Base-by-base conservation (phyloP, 371 early-diverging fungal genomes). In the Encephalitozoon intestinalis region DNA sequence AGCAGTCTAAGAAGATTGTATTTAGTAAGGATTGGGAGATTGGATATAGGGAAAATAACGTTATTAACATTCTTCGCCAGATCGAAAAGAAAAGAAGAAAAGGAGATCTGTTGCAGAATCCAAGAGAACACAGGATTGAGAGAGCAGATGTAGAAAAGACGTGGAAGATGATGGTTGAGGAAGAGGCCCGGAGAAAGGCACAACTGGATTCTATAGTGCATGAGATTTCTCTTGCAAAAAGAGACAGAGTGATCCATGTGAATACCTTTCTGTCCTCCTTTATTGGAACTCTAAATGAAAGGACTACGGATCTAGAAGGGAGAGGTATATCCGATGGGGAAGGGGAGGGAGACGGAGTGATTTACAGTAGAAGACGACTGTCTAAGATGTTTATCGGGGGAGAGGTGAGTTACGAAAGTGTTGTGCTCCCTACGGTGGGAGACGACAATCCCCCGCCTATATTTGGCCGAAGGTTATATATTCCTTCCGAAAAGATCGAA, bases 11-110 rank as follows among this genome's bases (percentile, higher is more conserved):
- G 58, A 58, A 58, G 34, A 34, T 58, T 58, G 58, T 58, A n/a
- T 58, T 58, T 34, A 34, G 34, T 6, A 30, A 34, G n/a, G 58
- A 58, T n/a, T 58, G 58, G 58, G 58, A 58, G 58, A 28, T 58
- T 34, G 58, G 58, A 37, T 58, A 58, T 15, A 30, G 58, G 58
- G 58, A 58, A 18, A 15, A 58, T n/a, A 58, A 58, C n/a, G 21
- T 58, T 30, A 58, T 58, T 15, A 18, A 34, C 3, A 37, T 58
- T n/a, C 34, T 28, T 7, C 30, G 18, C 8, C 30, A 37, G 58
- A 30, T 58, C 15, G 58, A 58, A 58, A 58, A 21, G 58, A 30
- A 37, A 21, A 30, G 58, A 28, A 58, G 37, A 5, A 58, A 15
- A 34, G 21, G 21, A 58, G 37, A 12, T 21, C 3, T 58, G 30